Evolutionary conservation across 2,329 filamentous ascomycete species (phyloP), one percentile per base, ranked within the genome.

Genomic region (Arthroderma uncinatum): DNA sequence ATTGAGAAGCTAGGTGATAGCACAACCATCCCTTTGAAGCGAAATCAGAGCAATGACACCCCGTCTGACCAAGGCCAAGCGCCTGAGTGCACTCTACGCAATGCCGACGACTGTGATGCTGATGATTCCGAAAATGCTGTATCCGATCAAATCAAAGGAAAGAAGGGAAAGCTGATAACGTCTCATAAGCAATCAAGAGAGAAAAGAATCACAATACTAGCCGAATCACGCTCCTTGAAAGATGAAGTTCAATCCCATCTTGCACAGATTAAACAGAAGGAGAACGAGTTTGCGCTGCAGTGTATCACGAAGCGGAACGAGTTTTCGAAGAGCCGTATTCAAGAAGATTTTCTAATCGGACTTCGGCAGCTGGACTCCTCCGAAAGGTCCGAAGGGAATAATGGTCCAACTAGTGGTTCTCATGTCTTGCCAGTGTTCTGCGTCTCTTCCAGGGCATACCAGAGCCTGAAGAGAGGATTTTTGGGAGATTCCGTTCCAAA

Each of bases 401-500:
- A 73, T 2, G 75, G 79, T 1, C 64, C 76, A n/a, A 77, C 82
- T 12, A 2, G 12, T 5, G 47, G 73, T 1, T 6, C 33, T 34
- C 75, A 81, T n/a, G n/a, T n/a, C 0, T 71, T 87, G 0, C 78
- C 82, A 0, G 82, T 86, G 1, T 87, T 85, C 63, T 86, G 82
- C 60, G 79, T 86, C 14, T 83, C 80, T 58, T 80, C 79, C 50
- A 72, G 79, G 47, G 82, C 78, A 0, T 86, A 84, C 56, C 82
- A 86, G 62, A 81, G 82, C 62, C 68, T 86, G n/a, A 71, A 73
- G 39, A 80, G 79, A 1, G 74, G 79, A 2, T 64, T 84, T 7
- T 65, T 71, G 55, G 78, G 79, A 44, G 82, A 86, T 55, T 68
- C 72, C 1, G 62, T 70, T 9, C 73, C 81, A 1, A 68, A 74